A percentile compares a stretch with the other conserved stretches of the same genome.
Conservation (phyloP, 2,329 filamentous ascomycete genomes). For the Bipolaris zeicola region DNA sequence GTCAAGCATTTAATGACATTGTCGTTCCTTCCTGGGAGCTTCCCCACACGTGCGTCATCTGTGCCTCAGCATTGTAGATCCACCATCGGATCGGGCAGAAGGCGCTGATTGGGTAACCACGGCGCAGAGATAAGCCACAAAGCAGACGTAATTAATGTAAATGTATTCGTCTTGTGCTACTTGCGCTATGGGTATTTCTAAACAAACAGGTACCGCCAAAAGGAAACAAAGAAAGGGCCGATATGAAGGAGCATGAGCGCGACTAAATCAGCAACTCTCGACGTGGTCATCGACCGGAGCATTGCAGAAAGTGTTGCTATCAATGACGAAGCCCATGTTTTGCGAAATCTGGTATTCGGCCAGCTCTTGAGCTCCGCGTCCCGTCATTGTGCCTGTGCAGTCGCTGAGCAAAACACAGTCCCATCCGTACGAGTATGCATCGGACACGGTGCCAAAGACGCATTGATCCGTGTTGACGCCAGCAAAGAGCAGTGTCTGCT, state of each 20-base stretch:
- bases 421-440: slow-evolving; percentile 51
- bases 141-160: slow-evolving; percentile 7
- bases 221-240: background rate
- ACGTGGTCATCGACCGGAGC: slow-evolving; percentile 20
- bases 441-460: slow-evolving; percentile 50
- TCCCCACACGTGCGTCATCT: slow-evolving; percentile 30
- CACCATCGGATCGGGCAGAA: background rate
- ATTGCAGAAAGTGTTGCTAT: slow-evolving; percentile 42
- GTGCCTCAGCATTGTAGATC: slow-evolving; percentile 34
- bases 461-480: slow-evolving; percentile 54
- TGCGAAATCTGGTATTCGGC: slow-evolving; percentile 51
- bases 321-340: slow-evolving; percentile 52
- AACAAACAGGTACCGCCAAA: background rate
- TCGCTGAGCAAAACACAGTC: slow-evolving; percentile 51
- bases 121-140: slow-evolving; percentile 6
- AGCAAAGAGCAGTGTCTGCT: slow-evolving; percentile 51
- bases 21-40: slow-evolving; percentile 16
- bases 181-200: slow-evolving; percentile 14
- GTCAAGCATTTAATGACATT: background rate
- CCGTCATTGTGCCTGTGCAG: slow-evolving; percentile 52
- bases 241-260: background rate
- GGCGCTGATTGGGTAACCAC: slow-evolving; percentile 17
- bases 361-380: slow-evolving; percentile 47
- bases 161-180: slow-evolving; percentile 6
- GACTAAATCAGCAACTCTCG: background rate